Percentiles rank a stretch among this genome's conserved stretches.
These are phyloP conservation scores for Helotiales sp. DNA, from an alignment of 2,329 filamentous ascomycete species.

Conservation along the genomic window DNA sequence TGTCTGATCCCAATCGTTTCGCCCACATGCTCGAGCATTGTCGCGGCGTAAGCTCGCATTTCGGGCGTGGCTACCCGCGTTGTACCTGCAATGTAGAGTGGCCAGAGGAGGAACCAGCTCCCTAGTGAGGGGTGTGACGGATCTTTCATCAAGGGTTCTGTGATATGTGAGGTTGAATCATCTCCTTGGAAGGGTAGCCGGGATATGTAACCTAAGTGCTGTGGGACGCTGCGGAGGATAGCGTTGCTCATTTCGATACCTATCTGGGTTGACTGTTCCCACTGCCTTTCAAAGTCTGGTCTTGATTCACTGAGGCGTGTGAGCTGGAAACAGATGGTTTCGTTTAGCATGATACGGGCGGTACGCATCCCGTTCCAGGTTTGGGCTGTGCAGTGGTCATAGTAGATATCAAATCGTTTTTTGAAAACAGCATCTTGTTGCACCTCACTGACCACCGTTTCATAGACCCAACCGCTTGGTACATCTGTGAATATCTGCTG, in stretches of 20 bases:
- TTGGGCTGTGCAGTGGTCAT: constrained; percentile 28
- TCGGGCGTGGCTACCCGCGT: constrained; percentile 2
- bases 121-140: constrained; percentile 18
- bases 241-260: constrained; percentile 28
- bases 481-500: constrained; percentile 18
- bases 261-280: constrained; percentile 21
- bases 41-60: background rate
- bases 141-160: background rate
- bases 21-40: constrained; percentile 47
- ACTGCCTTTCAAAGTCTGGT: constrained; percentile 12
- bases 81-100: constrained; percentile 26
- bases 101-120: constrained; percentile 34
- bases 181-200: background rate
- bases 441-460: constrained; percentile 23
- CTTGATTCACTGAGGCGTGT: constrained; percentile 18
- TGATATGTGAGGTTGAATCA: constrained; percentile 1
- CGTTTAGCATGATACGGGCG: constrained; percentile 28
- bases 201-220: constrained; percentile 13
- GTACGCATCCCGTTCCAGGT: constrained; percentile 30
- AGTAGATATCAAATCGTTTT: constrained; percentile 31
- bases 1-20: constrained; percentile 60
- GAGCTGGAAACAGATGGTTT: constrained; percentile 29
- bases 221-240: constrained; percentile 31
- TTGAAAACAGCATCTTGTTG: background rate
- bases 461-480: constrained; percentile 29